Evolutionary conservation across 2,329 filamentous ascomycete genomes (phyloP), one percentile per base, ranked within the genome.

Genomic region (Pseudocercospora vitis): DNA sequence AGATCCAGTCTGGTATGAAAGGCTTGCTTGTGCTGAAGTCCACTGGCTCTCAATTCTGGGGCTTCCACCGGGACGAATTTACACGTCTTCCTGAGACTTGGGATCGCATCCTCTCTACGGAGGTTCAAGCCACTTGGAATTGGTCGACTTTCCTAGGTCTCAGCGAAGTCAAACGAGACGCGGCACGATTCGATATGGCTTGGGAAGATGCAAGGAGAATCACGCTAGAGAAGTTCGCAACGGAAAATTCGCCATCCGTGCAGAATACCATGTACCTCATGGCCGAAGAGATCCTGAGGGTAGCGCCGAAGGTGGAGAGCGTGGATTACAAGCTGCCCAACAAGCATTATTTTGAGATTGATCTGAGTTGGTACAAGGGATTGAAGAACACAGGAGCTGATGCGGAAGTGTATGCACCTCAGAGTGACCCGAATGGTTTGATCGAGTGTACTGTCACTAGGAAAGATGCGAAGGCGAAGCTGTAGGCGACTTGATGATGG

Each of bases 221-320:
- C 70, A 96, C 91, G n/a, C 80, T 96, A 71, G 88, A 88, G 76
- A 88, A 85, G 0, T 99, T 99, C 68, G 92, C 94, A 35, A 83
- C 86, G 68, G 91, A 99, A 68, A 80, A 91, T 69, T 95, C 89
- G 66, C 89, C 94, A 42, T 95, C 89, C 65, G 94, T 99, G 19
- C 94, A 99, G 76, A 86, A 86, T 65, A 97, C 92, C 57, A 97
- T 99, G 94, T 99, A 96, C 79, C 95, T 96, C 79, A 99, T 99
- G 92, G 85, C 83, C 65, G 87, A 92, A 72, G 78, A 86, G 71
- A 96, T 99, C 63, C 78, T 99, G 49, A 86, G 82, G 7, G 83
- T 79, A 18, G 88, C 85, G 19, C 87, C 90, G 11, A 78, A 85
- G 59, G 81, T 91, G 18, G 82, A 86, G 39, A 78, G 80, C 18